Evolutionary conservation across 2,329 filamentous ascomycete species (phyloP).

Genomic region (Hypoxylon sp.): DNA sequence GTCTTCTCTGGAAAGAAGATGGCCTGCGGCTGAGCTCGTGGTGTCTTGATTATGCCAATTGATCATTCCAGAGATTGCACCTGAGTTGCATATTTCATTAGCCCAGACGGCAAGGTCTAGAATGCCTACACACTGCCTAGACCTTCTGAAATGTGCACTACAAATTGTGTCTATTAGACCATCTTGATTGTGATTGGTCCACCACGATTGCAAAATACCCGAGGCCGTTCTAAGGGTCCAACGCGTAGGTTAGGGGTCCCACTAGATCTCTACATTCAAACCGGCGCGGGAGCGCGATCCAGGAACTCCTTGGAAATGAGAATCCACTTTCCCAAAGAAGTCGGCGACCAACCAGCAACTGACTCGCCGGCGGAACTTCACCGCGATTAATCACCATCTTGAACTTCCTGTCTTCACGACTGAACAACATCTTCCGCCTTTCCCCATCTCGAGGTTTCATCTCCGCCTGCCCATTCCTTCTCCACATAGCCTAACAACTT

Average conservation of each 20-base stretch:
- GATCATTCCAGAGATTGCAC: not conserved
- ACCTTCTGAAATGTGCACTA: constrained; percentile 6
- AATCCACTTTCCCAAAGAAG: constrained; percentile 5
- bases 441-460: constrained; percentile 88
- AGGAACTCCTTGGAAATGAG: constrained; percentile 10
- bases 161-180: constrained; percentile 19
- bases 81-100: constrained; percentile 14
- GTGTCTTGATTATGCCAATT: not conserved
- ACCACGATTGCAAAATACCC: constrained; percentile 12
- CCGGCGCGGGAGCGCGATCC: constrained; percentile 20
- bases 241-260: constrained; percentile 11
- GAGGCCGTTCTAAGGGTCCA: not conserved
- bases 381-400: constrained; percentile 7
- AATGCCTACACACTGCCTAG: constrained; percentile 1
- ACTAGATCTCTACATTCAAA: constrained; percentile 6
- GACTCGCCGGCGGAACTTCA: constrained; percentile 8
- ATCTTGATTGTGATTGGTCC: constrained; percentile 12
- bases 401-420: constrained; percentile 8
- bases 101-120: not conserved
- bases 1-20: not conserved
- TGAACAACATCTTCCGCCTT: constrained; percentile 50
- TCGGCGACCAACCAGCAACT: constrained; percentile 2
- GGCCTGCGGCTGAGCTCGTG: not conserved
- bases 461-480: constrained; percentile 83
- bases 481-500: constrained; percentile 86